Evolutionary conservation across 345 rosid genomes (phyloP).

Genomic region (Linum tenue): DNA sequence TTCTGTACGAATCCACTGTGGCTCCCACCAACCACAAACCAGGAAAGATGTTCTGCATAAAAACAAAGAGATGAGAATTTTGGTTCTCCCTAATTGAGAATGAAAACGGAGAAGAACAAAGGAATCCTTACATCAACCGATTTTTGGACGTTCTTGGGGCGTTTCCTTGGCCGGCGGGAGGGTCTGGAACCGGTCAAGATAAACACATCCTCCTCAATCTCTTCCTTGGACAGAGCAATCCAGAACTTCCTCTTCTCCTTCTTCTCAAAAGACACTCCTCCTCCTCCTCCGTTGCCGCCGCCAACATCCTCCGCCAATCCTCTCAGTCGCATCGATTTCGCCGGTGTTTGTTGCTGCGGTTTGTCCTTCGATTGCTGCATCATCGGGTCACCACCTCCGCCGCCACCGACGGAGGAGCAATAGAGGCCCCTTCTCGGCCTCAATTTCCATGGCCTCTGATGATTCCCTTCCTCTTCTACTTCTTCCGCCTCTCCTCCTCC

Average conservation of each 20-base stretch:
- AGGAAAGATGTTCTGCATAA: slow-evolving; percentile 53
- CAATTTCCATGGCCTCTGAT: neutral
- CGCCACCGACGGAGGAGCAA: neutral
- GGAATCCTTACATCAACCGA: slow-evolving; percentile 56
- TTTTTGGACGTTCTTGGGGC: slow-evolving; percentile 68
- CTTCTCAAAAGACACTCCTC: neutral
- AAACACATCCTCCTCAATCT: slow-evolving; percentile 88
- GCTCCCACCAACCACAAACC: slow-evolving; percentile 79
- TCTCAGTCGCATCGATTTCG: neutral
- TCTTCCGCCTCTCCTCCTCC: slow-evolving; percentile 4
- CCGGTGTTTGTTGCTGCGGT: neutral
- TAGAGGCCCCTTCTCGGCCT: neutral
- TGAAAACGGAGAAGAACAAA: too few relatives aligned
- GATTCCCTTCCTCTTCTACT: neutral
- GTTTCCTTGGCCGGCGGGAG: slow-evolving; percentile 62
- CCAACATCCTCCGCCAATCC: neutral
- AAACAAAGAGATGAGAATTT: neutral
- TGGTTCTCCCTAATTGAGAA: neutral
- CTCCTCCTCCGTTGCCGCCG: neutral
- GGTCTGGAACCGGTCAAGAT: slow-evolving; percentile 80
- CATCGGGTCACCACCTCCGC: neutral
- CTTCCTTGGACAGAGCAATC: slow-evolving; percentile 68
- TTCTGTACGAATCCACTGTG: slow-evolving; percentile 61
- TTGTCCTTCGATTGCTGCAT: neutral
- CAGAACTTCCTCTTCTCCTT: slow-evolving; percentile 36